Conservation (phyloP, 345 rosid genomes). For the Lumnitzera racemosa region DNA sequence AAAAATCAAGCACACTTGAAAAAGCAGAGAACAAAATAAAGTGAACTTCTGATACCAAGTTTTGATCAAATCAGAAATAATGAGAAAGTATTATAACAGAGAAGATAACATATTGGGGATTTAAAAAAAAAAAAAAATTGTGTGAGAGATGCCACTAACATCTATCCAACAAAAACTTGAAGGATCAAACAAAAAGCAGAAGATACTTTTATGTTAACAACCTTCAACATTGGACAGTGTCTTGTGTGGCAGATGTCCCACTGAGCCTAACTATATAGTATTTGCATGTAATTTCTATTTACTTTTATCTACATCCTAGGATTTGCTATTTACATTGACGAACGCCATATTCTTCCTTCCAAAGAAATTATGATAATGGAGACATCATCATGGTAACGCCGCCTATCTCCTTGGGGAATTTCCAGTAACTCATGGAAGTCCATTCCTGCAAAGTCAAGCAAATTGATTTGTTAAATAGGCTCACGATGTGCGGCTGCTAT, state of each 20-base stretch:
- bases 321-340: slow-evolving; percentile 44
- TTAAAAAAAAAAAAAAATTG: too few relatives aligned
- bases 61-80: too few relatives aligned
- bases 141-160: too few relatives aligned
- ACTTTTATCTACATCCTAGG: not conserved
- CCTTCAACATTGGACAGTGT: not conserved
- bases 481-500: not conserved
- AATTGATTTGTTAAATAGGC: not conserved
- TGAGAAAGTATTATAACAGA: too few relatives aligned
- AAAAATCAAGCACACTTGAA: too few relatives aligned
- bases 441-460: slow-evolving; percentile 39
- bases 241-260: not conserved
- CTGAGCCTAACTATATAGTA: not conserved
- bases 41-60: too few relatives aligned
- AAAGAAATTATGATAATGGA: slow-evolving; percentile 79
- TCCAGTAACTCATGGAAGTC: slow-evolving; percentile 82
- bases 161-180: too few relatives aligned
- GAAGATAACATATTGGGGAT: too few relatives aligned
- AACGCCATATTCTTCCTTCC: slow-evolving; percentile 93
- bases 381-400: slow-evolving; percentile 89
- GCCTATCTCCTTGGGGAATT: slow-evolving; percentile 87
- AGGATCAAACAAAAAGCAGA: too few relatives aligned
- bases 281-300: not conserved
- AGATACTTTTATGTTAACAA: not conserved
- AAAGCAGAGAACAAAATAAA: too few relatives aligned